Base-by-base conservation (phyloP, 163 green algal species). In the Chlamydomonas reinhardtii region DNA sequence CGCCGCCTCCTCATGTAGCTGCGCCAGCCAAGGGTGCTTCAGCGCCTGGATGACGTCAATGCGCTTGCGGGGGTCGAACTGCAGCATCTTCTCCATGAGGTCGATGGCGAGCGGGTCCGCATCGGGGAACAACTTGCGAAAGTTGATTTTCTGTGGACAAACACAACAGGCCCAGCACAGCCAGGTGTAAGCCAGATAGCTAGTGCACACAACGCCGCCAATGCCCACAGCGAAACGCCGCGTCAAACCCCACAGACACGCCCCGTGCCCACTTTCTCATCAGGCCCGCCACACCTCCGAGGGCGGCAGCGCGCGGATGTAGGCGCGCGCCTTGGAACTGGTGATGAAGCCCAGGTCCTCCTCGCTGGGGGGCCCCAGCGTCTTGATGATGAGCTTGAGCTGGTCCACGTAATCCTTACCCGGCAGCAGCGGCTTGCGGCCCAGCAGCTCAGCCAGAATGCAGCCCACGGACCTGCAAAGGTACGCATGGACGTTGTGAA, bases 381-480 rank as follows among this genome's bases (percentile, higher is more conserved):
- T 94, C 82, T 95, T 91, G 77, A 98, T 94, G 88, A 99, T 99
- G 4, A 99, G 93, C 87, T 97, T 97, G 34, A 99, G 94, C 94
- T 99, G 98, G 87, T 99, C 94, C 61, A 99, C 95, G 90, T 99
- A 99, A 91, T 99, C 97, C 91, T 97, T 98, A 52, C 97, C 97
- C 4, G 85, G 79, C 29, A 99, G 97, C 6, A 99, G 92, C 29
- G 97, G 95, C 89, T 95, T 96, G 56, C 98, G 90, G 17, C 94
- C 94, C 76, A 99, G 92, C 89, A 99, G 94, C 96, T 99, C 98
- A 0, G 95, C 98, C 74, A 99, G 91, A 86, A 99, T 99, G 95
- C 98, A 99, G 62, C 98, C 98, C 17, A 99, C 97, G 12, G 82
- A 74, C 82, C 72, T 87, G 61, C 5, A 25, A 29, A 15, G 24